Evolutionary conservation across 1,284 basidiomycete species (phyloP), one percentile per base, ranked within the genome.

Genomic region (Irpex lacteus): DNA sequence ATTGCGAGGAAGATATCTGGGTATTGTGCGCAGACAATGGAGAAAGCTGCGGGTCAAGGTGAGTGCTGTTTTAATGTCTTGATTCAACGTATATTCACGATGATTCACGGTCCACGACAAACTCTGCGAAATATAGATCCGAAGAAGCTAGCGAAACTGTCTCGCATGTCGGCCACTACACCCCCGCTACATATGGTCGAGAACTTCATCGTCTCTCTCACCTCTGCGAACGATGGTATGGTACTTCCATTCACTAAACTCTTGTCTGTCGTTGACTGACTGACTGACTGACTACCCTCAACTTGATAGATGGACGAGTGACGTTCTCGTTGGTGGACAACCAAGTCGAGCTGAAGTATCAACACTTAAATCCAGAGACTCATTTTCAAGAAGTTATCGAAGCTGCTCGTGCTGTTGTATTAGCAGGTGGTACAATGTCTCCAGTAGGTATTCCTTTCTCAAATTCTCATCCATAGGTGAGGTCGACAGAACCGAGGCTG

Each of bases 351-450:
- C 80, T 98, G 62, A 95, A 93, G 71, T 99, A 98, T 72, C 92
- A 98, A 68, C 87, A 97, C 40, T 85, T 99, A n/a, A 98, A 99
- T 71, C 96, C 97, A 0, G 86, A 94, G 0, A 91, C 95, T 15
- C 84, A 90, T 63, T 99, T 99, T 75, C 81, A 83, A 60, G 90
- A 94, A 38, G 84, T 99, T 1, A 85, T 95, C 1, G 87, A 94
- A 26, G 80, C 84, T 57, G 94, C 96, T 0, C 81, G 95, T 40
- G 86, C 91, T 1, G 89, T 99, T 6, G 80, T 99, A 26, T 80
- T 99, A 13, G 96, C 96, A 0, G 97, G 97, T 7, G 97, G 97
- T 1, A 99, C 97, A 0, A 98, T 99, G 97, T 95, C 95, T 49
- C 97, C 97, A 6, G 32, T 32, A 32, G 3, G 32, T 32, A 32